A percentile compares a stretch with the other conserved stretches of the same genome.
phyloP scores from a whole-genome alignment of 768 basidiomycete genomes.

The Russula olivacea region DNA sequence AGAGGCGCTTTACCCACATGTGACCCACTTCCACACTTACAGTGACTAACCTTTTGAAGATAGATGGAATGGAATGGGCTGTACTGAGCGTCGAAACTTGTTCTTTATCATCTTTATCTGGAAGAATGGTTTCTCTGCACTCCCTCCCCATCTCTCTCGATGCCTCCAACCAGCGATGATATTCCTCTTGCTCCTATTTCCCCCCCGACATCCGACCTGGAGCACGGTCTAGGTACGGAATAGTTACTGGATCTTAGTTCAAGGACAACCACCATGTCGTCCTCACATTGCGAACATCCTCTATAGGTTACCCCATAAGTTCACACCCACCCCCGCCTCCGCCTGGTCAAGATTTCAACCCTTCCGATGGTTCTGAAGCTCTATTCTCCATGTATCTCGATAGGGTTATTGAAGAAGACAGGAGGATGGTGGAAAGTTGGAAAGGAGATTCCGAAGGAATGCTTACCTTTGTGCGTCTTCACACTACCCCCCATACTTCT shows the following conservation, averaged over 20 bases:
- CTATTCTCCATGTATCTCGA: constrained; percentile 19
- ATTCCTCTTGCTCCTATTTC: not conserved
- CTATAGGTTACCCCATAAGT: not conserved
- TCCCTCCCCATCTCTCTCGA: not conserved
- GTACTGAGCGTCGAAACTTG: too few relatives aligned
- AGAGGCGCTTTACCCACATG: too few relatives aligned
- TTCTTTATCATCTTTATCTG: too few relatives aligned
- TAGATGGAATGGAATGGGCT: too few relatives aligned
- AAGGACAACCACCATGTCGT: not conserved
- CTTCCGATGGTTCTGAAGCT: constrained; percentile 2
- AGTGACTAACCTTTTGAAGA: too few relatives aligned
- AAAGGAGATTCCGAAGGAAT: constrained; percentile 20
- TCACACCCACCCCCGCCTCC: not conserved
- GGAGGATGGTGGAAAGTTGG: constrained; percentile 11
- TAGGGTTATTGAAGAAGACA: constrained; percentile 9
- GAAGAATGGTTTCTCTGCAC: not conserved
- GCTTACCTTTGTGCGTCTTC: constrained; percentile 11
- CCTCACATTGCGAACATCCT: too few relatives aligned
- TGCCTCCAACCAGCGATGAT: not conserved
- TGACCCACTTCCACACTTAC: too few relatives aligned
- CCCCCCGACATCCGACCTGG: not conserved
- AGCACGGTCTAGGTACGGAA: not conserved
- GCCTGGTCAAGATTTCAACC: not conserved
- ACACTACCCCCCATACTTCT: not conserved
- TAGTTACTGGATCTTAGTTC: too few relatives aligned